Evolutionary conservation across 2,329 filamentous ascomycete species (phyloP).

Genomic region (Colletotrichum eleusines): DNA sequence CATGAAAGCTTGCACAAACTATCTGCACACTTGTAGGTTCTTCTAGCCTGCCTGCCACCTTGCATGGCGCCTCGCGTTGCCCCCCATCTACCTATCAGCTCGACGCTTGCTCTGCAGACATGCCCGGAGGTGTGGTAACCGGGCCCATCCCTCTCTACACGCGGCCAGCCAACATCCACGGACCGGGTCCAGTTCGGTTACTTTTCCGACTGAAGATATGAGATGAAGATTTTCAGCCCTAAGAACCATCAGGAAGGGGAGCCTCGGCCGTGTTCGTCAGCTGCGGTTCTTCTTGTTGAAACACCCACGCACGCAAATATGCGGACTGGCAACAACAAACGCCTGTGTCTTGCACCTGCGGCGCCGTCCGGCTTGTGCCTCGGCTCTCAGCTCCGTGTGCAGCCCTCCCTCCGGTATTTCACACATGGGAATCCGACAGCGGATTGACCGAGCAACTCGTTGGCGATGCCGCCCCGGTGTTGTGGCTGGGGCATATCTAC

Average conservation of each 20-base stretch:
- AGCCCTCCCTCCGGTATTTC: conserved; percentile 5
- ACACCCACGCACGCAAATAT: not conserved
- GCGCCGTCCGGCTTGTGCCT: conserved; percentile 1
- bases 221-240: conserved; percentile 25
- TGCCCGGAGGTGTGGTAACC: conserved; percentile 20
- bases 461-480: conserved; percentile 27
- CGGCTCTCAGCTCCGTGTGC: conserved; percentile 28
- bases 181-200: conserved; percentile 19
- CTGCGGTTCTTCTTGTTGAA: not conserved
- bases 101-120: conserved; percentile 16
- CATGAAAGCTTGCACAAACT: conserved; percentile 2
- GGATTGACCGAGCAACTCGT: conserved; percentile 15
- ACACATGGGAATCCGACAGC: not conserved
- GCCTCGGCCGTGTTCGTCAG: conserved; percentile 10
- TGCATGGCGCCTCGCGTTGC: conserved; percentile 12
- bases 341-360: not conserved
- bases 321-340: not conserved
- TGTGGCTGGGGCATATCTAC: conserved; percentile 23
- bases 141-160: conserved; percentile 18
- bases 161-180: not conserved
- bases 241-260: not conserved
- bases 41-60: not conserved
- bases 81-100: conserved; percentile 18
- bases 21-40: not conserved
- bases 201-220: conserved; percentile 12